Evolutionary conservation across 495 filamentous ascomycete genomes (phyloP), one percentile per base, ranked within the genome.

Genomic region (Penicillium desertorum): DNA sequence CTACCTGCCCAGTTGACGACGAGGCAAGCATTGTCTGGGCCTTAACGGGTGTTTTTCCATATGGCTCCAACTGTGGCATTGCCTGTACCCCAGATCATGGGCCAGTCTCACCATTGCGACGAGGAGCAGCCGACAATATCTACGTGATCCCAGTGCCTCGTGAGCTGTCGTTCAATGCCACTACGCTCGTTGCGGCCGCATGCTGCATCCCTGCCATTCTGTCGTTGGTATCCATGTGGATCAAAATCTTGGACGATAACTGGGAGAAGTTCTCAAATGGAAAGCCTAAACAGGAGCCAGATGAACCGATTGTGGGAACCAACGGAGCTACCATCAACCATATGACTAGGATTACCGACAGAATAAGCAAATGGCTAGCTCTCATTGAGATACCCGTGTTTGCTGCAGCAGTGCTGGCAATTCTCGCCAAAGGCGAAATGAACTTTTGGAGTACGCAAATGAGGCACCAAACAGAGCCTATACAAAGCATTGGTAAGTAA

Each of bases 191-290:
- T 1, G 77, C 83, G 2, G 82, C 82, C 27, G 83, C 76, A 17
- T 85, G 81, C 59, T 85, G 81, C 54, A 75, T 87, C 29, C 83
- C 83, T 0, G 80, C 81, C 11, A 76, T 85, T 27, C 69, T 87
- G 1, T 81, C 79, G 4, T 70, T 84, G 19, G 69, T 77, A n/a
- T 81, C 75, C 0, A 87, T 75, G 68, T 83, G 76, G 78, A 79
- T 82, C 49, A 84, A 83, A 59, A 85, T 86, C 22, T 68, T 83
- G 4, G 76, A 82, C 57, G 74, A 77, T 16, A 84, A 84, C 53
- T 82, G 79, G 79, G 55, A 67, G 34, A 79, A 72, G 51, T 57
- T 68, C 14, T 66, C 62, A 6, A 74, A 71, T 43, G 71, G 72
- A 2, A 59, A 57, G 22, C 36, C 2, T 2, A 51, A 62, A 10